These are phyloP conservation scores for Russula dissimulans DNA, from an alignment of 768 basidiomycete genomes.

Conservation along the genomic window DNA sequence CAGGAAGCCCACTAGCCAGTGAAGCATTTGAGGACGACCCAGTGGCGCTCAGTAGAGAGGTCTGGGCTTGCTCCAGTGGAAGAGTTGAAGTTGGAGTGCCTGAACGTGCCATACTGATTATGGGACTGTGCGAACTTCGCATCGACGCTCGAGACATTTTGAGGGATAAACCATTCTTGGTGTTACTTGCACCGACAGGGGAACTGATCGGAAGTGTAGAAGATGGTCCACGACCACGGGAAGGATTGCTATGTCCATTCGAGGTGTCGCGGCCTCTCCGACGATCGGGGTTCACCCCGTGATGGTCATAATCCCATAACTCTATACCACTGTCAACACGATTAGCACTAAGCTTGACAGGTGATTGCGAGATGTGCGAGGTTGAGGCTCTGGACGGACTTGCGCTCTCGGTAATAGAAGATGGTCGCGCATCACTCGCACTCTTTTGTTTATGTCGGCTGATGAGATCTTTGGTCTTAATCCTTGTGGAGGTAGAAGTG, in stretches of 20 bases:
- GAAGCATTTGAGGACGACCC: background rate
- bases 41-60: background rate
- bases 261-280: background rate
- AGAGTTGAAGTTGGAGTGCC: background rate
- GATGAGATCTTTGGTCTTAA: slow-evolving; percentile 14
- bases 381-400: background rate
- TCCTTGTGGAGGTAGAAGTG: background rate
- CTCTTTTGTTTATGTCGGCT: slow-evolving; percentile 7
- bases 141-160: background rate
- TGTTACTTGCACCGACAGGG: background rate
- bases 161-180: background rate
- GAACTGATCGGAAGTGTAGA: background rate
- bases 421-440: background rate
- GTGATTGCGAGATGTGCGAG: background rate
- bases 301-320: slow-evolving; percentile 8
- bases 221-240: background rate
- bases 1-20: background rate
- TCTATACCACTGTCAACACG: slow-evolving; percentile 13
- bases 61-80: background rate
- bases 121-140: background rate
- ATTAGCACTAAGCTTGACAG: background rate
- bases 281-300: background rate
- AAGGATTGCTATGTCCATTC: background rate
- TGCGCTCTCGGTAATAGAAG: background rate
- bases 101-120: background rate